Base-by-base conservation (phyloP, 805 yeast genomes). In the Kodamaea kaohsiungensis region DNA sequence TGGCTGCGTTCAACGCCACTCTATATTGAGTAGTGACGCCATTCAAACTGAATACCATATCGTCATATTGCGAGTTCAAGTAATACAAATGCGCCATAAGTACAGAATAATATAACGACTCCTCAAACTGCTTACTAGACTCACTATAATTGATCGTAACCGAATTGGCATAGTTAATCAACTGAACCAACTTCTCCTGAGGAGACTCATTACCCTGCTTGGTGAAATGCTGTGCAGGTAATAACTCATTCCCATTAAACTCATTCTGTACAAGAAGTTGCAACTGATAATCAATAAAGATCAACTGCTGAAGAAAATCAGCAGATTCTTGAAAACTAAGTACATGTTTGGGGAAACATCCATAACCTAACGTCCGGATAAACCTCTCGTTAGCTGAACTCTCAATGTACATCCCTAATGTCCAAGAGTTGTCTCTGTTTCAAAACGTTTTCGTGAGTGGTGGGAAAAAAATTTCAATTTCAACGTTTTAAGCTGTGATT, bases 221-320 rank as follows among this genome's bases (percentile, higher is more conserved):
- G 46, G 33, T 53, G 45, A 52, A 43, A 35, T 59, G 54, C 9
- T 38, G 38, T 7, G 57, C 56, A 6, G 59, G 65, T n/a, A 55
- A 54, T 25, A 66, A 58, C 47, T 64, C 69, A 13, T 59, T 57
- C 7, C 70, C 70, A 15, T 58, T 59, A 46, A 66, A 66, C 52
- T 70, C 71, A 39, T 66, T 64, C 49, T 65, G 67, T 38, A 74
- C 61, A 5, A 69, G 56, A 5, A 65, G 52, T 51, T 71, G 77
- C 46, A 74, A 62, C 59, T 73, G 73, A 60, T 71, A 69, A 56
- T 76, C 80, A 37, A 73, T 59, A 49, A 67, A 74, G 7, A 70
- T 59, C 22, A 73, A 57, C 53, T 68, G 77, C 50, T 68, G 66
- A 55, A 76, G 64, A 46, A 65, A 67, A 40, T 65, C 68, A 39